Evolutionary conservation across 2,329 filamentous ascomycete species (phyloP).

Genomic region (Hirsutella minnesotensis): DNA sequence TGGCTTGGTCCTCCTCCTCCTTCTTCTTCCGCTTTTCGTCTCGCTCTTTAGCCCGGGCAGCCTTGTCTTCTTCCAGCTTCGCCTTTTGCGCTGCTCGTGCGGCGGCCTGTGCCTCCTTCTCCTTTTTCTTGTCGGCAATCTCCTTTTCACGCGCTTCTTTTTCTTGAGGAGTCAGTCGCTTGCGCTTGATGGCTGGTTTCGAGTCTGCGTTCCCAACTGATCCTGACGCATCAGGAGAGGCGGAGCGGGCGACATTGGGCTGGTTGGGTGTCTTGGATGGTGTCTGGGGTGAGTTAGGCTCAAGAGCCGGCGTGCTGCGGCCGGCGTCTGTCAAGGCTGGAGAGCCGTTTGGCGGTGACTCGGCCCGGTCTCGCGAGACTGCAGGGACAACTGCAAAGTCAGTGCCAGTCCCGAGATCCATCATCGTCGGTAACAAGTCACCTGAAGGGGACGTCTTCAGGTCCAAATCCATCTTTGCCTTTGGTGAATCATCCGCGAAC

Average conservation of each 20-base stretch:
- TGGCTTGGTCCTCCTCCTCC: slow-evolving; percentile 26
- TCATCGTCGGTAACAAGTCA: neutral
- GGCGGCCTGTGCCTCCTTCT: slow-evolving; percentile 25
- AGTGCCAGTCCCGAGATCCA: slow-evolving; percentile 1
- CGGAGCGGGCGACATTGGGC: slow-evolving; percentile 6
- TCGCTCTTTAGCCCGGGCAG: slow-evolving; percentile 22
- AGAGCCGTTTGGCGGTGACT: slow-evolving; percentile 17
- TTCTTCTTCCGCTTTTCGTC: slow-evolving; percentile 28
- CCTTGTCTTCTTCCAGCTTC: slow-evolving; percentile 27
- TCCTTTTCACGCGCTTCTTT: slow-evolving; percentile 20
- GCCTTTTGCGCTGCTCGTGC: slow-evolving; percentile 22
- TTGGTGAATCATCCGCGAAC: slow-evolving; percentile 23
- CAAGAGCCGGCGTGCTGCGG: slow-evolving; percentile 25
- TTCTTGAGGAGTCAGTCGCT: slow-evolving; percentile 25
- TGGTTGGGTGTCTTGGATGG: slow-evolving; percentile 13
- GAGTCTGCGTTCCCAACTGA: slow-evolving; percentile 1
- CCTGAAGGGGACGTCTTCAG: slow-evolving; percentile 8
- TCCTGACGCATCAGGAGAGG: slow-evolving; percentile 10
- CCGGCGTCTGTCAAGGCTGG: slow-evolving; percentile 28
- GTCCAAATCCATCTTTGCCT: slow-evolving; percentile 10
- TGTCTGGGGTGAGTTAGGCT: slow-evolving; percentile 23
- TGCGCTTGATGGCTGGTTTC: slow-evolving; percentile 27
- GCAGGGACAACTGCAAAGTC: slow-evolving; percentile 12
- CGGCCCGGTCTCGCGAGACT: slow-evolving; percentile 11
- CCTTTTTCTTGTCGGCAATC: slow-evolving; percentile 20